Base-by-base conservation (phyloP, 1,284 basidiomycete genomes). In the Leccinum laetum region DNA sequence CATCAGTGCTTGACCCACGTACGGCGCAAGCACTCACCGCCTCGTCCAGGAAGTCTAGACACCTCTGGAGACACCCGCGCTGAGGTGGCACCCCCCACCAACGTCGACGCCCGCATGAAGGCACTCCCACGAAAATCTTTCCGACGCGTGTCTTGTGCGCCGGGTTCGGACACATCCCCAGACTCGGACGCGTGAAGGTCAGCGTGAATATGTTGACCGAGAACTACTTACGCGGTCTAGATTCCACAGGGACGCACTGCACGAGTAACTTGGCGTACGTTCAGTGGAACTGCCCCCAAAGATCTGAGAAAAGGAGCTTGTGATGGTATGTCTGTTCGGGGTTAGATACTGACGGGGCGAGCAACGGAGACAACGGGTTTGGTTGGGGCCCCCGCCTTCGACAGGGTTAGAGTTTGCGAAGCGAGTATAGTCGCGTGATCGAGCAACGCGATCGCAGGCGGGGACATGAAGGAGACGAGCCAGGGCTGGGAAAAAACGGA, bases 1-100 rank as follows among this genome's bases (percentile, higher is more conserved):
- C 16, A n/a, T 16, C 41, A 16, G 8, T 9, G 41, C 16, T 44
- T n/a, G 16, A 44, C 41, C 41, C 16, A 44, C n/a, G 41, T 44
- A 44, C 7, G 37, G 37, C 13, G 37, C 37, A 6, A 3, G 37
- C 37, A 39, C 37, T 39, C 37, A 90, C 13, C 37, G 13, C 37
- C 37, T 39, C 37, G 6, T 39, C 37, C 14, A 39, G 37, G 37
- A 39, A 39, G 56, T 82, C 79, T 65, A 93, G 73, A 74, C 91
- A 93, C 0, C 86, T 86, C 61, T 65, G 68, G 32, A 76, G 73
- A 73, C 91, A 93, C 1, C 91, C 11, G 37, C 37, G 13, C 13
- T 39, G 13, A 39, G 37, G 37, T 37, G 13, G 37, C 37, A 37
- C 35, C 11, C 13, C 37, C 16, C 91, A 16, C 16, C 41, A 16